Evolutionary conservation across 2,329 filamentous ascomycete species (phyloP), one percentile per base, ranked within the genome.

Genomic region (Fusarium pseudocircinatum): DNA sequence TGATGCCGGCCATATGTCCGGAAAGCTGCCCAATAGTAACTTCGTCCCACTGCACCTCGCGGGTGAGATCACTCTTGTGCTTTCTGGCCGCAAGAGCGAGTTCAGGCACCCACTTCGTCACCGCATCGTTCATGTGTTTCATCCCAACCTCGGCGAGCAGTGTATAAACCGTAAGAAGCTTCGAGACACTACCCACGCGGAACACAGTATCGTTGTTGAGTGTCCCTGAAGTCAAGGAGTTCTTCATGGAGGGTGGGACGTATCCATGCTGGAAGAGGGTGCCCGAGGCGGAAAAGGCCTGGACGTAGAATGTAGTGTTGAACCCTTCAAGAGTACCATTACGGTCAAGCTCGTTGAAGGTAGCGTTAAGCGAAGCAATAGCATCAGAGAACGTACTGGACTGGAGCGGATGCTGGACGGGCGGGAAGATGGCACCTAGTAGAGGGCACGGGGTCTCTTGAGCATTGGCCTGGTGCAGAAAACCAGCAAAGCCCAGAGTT

Each of bases 91-190:
- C 65, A 18, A 10, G 26, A 6, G 59, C 65, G 18, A 69, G 52
- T 7, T 69, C 67, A 42, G 64, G 67, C 2, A 69, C 36, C 67
- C 65, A 69, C 54, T 59, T 69, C 0, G 65, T 69, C 2, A 69
- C 65, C 0, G 59, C 59, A 12, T 69, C 67, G 12, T 37, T 36
- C 30, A 69, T 64, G 15, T 11, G 26, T 11, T 58, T 44, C 52
- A 63, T 53, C 7, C 65, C 67, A 4, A 63, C 60, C 18, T 68
- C 52, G 1, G 40, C 44, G 7, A 69, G 43, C 0, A 69, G 26
- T 2, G 50, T 39, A 9, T 69, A 69, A 6, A 69, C 67, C 0
- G 47, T 52, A 11, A 52, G 47, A 26, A 52, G 47, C 16, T 52
- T 52, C 0, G 47, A 52, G 11, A 52, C 30, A 20, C 47, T 52